Percentiles rank a stretch among this genome's conserved stretches.
Conservation (phyloP, 768 basidiomycete species). For the Termitomyces sp. region DNA sequence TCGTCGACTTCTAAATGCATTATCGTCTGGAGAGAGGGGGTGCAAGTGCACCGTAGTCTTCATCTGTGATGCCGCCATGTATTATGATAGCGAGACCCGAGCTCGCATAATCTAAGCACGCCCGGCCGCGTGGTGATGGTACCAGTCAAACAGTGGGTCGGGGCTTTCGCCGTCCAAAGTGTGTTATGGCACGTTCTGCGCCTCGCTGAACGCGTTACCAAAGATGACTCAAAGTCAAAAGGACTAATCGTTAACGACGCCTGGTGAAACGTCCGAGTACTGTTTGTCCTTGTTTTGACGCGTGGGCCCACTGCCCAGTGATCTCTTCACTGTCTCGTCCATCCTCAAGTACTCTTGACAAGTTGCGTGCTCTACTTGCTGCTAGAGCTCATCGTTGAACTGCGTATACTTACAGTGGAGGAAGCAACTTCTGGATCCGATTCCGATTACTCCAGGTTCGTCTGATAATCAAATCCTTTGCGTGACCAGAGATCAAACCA, state of each 20-base stretch:
- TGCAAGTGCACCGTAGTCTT: slow-evolving; percentile 66
- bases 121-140: slow-evolving; percentile 6
- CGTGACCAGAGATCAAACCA: slow-evolving; percentile 8
- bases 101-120: slow-evolving; percentile 7
- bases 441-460: slow-evolving; percentile 93
- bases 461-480: slow-evolving; percentile 7
- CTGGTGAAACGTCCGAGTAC: too few relatives aligned
- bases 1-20: slow-evolving; percentile 40
- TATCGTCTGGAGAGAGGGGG: slow-evolving; percentile 61
- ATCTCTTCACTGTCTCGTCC: not conserved
- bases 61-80: slow-evolving; percentile 33
- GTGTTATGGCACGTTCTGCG: slow-evolving; percentile 4
- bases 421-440: slow-evolving; percentile 90
- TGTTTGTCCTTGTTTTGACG: slow-evolving; percentile 8
- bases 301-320: too few relatives aligned
- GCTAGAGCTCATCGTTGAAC: not conserved
- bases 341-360: not conserved
- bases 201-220: not conserved
- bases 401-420: slow-evolving; percentile 49
- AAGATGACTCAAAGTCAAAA: not conserved
- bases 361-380: slow-evolving; percentile 6
- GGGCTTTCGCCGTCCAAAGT: not conserved
- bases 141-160: not conserved
- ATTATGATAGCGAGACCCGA: not conserved
- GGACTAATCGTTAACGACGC: not conserved